Percentiles rank a stretch among this genome's conserved stretches.
phyloP scores from a whole-genome alignment of 2,329 filamentous ascomycete genomes.

The Sclerotinia trifoliorum region DNA sequence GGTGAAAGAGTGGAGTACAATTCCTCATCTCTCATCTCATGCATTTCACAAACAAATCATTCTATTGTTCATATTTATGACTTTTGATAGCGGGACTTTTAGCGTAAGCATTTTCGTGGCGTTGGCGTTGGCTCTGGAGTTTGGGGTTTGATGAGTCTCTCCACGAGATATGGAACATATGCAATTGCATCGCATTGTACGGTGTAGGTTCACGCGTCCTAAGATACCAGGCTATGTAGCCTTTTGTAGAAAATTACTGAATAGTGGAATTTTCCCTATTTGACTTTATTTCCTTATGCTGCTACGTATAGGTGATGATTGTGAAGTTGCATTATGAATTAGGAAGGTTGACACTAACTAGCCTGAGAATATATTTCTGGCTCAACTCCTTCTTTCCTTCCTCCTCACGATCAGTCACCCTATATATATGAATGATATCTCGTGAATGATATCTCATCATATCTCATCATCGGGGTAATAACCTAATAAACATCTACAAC shows the following conservation, averaged over 20 bases:
- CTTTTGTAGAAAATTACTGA: neutral
- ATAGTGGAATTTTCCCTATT: neutral
- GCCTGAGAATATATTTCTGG: neutral
- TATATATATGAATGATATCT: neutral
- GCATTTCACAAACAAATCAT: neutral
- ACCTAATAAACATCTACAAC: too few relatives aligned
- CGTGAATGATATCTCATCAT: too few relatives aligned
- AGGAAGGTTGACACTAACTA: neutral
- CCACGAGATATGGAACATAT: neutral
- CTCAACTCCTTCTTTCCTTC: neutral
- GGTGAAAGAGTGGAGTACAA: constrained; percentile 26
- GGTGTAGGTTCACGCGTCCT: neutral
- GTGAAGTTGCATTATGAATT: neutral
- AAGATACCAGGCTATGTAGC: constrained; percentile 8
- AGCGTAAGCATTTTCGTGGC: constrained; percentile 1
- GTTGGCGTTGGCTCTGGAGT: neutral
- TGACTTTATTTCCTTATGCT: too few relatives aligned
- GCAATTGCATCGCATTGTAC: neutral
- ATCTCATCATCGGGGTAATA: neutral
- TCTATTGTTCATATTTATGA: constrained; percentile 8
- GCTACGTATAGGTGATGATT: neutral
- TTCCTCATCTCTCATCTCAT: neutral
- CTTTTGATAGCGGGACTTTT: neutral
- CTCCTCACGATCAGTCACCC: neutral
- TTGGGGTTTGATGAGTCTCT: neutral